Base-by-base conservation (phyloP, 2,329 filamentous ascomycete species). In the Lachnellula occidentalis region DNA sequence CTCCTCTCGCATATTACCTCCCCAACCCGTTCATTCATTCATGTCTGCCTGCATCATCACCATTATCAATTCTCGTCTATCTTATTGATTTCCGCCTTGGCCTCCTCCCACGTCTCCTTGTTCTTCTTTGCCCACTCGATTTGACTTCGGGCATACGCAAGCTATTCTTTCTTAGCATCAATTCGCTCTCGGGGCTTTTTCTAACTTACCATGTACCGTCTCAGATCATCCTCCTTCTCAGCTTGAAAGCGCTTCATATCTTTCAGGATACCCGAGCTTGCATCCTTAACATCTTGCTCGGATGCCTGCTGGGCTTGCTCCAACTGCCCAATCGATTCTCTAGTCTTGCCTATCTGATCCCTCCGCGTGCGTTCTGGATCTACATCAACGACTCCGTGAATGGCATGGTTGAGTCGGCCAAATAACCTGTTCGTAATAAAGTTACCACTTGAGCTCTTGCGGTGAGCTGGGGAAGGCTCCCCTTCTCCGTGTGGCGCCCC, bases 391-490 rank as follows among this genome's bases (percentile, higher is more conserved):
- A 97, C 92, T 4, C 94, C 94, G 67, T 97, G 90, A 34, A 97
- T 90, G 0, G 94, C 94, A 72, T 99, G 92, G 53, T 90, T 95
- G 58, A 99, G 87, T 11, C 92, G 88, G 1, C 92, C 94, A 70
- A 99, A 97, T 50, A 99, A 90, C 74, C 92, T 96, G 67, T 85
- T 86, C 1, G 92, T 92, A 58, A 97, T 92, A 59, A 94, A 96
- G 64, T 88, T 90, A n/a, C 89, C 85, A 67, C 90, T 95, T 2
- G 87, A 79, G 42, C 83, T 85, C 73, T 95, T 95, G 70, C 85
- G 88, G 72, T 96, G 91, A 41, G 73, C 73, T 4, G 78, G 74
- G 5, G 71, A 63, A 63, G 61, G 65, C 73, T 72, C 63, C 66
- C 68, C 69, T 61, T 54, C 70, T 73, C 67, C 70, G 72, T 83